Base-by-base conservation (phyloP, 352 stramenopile species). In the Globisporangium middletonii region DNA sequence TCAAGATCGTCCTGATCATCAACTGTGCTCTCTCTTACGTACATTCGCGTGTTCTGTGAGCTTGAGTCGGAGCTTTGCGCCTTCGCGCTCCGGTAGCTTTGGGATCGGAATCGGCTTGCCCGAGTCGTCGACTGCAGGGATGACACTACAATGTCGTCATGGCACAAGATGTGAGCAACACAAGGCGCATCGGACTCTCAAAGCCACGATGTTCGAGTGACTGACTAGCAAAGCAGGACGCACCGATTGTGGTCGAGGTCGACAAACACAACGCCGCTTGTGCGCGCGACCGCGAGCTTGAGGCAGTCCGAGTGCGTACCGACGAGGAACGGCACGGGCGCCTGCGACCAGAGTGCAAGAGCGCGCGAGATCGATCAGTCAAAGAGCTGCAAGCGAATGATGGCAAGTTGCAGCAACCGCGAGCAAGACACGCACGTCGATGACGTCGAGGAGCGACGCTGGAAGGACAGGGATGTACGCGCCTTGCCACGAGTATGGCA, bases 401-500 rank as follows among this genome's bases (percentile, higher is more conserved):
- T 7, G 28, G 0, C 5, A 7, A n/a, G 4, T 16, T 26, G 38
- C 37, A 45, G 19, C 41, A 26, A 19, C 11, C n/a, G 43, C 4
- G 35, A 18, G 23, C 7, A 46, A 30, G 11, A 2, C 16, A 62
- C 77, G 62, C 63, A 92, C 95, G 68, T 98, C 94, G 47, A 98
- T 83, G 41, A 98, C 85, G 58, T 98, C 95, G 28, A 96, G 64
- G 55, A 99, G 83, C 18, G 81, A 88, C 13, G 79, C 81, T 15
- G 96, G 95, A 37, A 98, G 79, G 12, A 99, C 74, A 2, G 96
- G 96, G 44, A 98, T 97, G 63, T 97, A 98, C 16, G 86, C 86
- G 33, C 94, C 93, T 83, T 98, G 92, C 94, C 94, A 98, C 15
- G 89, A 81, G 55, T 98, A 97, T 4, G 96, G 96, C 51, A 98